phyloP scores from a whole-genome alignment of 2,329 filamentous ascomycete species.

The Ceratocystis destructans region DNA sequence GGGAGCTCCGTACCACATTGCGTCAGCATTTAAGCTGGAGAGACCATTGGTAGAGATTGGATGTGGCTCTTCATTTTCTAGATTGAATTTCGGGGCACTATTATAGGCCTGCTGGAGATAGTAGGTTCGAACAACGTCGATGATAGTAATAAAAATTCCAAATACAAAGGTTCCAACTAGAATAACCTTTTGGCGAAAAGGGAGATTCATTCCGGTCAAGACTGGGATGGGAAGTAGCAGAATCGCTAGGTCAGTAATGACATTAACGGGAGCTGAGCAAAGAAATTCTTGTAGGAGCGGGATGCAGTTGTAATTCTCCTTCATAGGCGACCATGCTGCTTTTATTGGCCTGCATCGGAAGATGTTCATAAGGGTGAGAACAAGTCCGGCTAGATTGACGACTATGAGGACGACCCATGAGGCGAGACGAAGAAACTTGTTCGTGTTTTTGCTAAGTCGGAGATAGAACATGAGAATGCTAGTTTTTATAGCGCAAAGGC shows the following conservation, averaged over 20 bases:
- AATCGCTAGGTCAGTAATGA: constrained; percentile 80
- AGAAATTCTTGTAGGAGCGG: constrained; percentile 50
- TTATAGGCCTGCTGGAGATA: constrained; percentile 63
- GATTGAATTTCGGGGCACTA: constrained; percentile 28
- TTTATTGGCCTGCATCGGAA: constrained; percentile 67
- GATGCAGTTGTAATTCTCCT: constrained; percentile 33
- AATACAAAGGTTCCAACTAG: constrained; percentile 74
- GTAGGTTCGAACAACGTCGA: constrained; percentile 80
- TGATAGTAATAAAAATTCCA: constrained; percentile 73
- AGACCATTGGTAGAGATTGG: constrained; percentile 16
- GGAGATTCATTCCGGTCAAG: constrained; percentile 71
- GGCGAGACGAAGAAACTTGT: constrained; percentile 63
- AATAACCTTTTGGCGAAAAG: constrained; percentile 74
- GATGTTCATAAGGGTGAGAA: constrained; percentile 73
- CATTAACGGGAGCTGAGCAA: constrained; percentile 75
- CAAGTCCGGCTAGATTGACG: constrained; percentile 64
- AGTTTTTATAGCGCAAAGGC: constrained; percentile 80
- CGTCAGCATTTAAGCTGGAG: constrained; percentile 41
- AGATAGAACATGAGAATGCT: constrained; percentile 90
- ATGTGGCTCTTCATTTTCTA: constrained; percentile 27
- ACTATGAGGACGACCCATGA: constrained; percentile 66
- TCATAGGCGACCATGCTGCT: constrained; percentile 47
- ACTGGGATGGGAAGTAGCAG: constrained; percentile 80
- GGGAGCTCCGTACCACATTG: constrained; percentile 62
- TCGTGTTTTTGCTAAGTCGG: constrained; percentile 61